These are phyloP conservation scores for Leccinum variicolor DNA, from an alignment of 768 basidiomycete genomes.

Conservation along the genomic window DNA sequence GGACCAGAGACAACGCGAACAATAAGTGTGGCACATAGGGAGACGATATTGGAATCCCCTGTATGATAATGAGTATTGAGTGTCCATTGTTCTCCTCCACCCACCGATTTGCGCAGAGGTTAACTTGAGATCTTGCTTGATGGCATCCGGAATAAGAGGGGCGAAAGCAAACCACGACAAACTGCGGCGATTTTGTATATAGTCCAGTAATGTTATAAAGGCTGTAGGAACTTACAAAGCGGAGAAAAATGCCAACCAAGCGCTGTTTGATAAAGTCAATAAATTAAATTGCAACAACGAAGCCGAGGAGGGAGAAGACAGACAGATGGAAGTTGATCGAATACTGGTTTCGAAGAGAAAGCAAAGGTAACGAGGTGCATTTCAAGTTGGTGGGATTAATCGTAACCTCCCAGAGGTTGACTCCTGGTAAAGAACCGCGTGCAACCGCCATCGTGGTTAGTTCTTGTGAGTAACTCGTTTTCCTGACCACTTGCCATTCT, in stretches of 20 bases:
- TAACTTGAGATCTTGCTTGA: slow-evolving; percentile 50
- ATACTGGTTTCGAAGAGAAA: slow-evolving; percentile 47
- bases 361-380: slow-evolving; percentile 48
- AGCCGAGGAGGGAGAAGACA: slow-evolving; percentile 7
- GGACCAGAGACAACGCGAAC: slow-evolving; percentile 49
- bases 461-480: neutral
- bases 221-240: slow-evolving; percentile 34
- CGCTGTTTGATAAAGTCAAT: slow-evolving; percentile 16
- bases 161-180: slow-evolving; percentile 58
- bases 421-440: neutral
- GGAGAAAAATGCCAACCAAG: slow-evolving; percentile 47
- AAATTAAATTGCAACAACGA: neutral
- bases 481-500: neutral
- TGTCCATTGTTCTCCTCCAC: neutral
- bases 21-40: slow-evolving; percentile 45
- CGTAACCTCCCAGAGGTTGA: slow-evolving; percentile 8
- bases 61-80: neutral
- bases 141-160: slow-evolving; percentile 55
- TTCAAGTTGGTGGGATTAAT: slow-evolving; percentile 53
- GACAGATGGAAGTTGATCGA: slow-evolving; percentile 49
- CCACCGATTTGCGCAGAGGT: slow-evolving; percentile 42
- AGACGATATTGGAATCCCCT: slow-evolving; percentile 50
- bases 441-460: slow-evolving; percentile 5
- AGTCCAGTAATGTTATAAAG: neutral
- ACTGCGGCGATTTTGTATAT: slow-evolving; percentile 16